Base-by-base conservation (phyloP, 2,329 filamentous ascomycete species). In the Cladophialophora carrionii region DNA sequence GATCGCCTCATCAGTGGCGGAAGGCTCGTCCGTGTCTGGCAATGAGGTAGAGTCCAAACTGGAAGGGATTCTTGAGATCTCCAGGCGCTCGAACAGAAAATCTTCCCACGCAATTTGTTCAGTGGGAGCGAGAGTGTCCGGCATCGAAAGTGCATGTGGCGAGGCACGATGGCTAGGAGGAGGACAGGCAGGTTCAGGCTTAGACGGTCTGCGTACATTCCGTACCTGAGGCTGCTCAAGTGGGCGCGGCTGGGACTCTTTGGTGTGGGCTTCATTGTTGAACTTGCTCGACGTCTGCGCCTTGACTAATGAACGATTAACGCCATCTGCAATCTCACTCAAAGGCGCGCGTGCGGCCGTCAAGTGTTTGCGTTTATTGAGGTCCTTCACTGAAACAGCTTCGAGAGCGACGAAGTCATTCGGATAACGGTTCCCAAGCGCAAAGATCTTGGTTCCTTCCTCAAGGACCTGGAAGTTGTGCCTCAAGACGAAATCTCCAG, bases 391-490 rank as follows among this genome's bases (percentile, higher is more conserved):
- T 12, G 68, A 62, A 17, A 74, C 56, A 26, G 73, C 73, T 54
- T 70, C 72, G 8, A 74, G 57, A 17, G 72, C 68, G 26, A 75
- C 63, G 26, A 76, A 52, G 17, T 69, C 61, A 60, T 73, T 69
- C 20, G 64, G 58, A 52, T 67, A 70, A 22, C 64, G 52, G 55
- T 73, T 66, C 3, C 71, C 37, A 24, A 70, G 49, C 41, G 64
- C 54, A 41, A 72, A 26, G n/a, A 62, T 31, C 22, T 57, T 57
- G 17, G 60, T 62, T 20, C 32, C 24, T 17, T 53, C 53, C n/a
- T 56, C 32, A 48, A 66, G 6, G 43, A 63, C 24, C 20, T 57
- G 24, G 24, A 57, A 62, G 46, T 66, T 48, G 37, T 66, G 63
- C 34, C 49, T 61, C 31, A 67, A 51, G n/a, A 60, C 52, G 32